A percentile compares a stretch with the other conserved stretches of the same genome.
These are phyloP conservation scores for Viola odorata DNA, from an alignment of 345 rosid genomes.

Conservation along the genomic window DNA sequence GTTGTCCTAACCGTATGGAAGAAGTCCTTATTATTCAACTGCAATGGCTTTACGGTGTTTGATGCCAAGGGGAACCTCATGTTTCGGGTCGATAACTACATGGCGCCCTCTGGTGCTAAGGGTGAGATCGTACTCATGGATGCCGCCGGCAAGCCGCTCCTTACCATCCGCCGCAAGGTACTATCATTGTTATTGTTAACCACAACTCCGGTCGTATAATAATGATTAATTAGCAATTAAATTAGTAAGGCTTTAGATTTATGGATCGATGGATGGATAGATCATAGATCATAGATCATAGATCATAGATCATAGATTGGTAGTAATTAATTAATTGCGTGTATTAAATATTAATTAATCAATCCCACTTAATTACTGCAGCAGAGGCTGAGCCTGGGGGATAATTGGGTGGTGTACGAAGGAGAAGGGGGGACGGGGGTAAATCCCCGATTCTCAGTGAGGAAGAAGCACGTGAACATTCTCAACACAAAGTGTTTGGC, in stretches of 20 bases:
- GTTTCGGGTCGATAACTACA: slow-evolving; percentile 85
- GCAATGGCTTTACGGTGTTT: slow-evolving; percentile 89
- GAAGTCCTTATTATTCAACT: slow-evolving; percentile 87
- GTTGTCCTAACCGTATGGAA: slow-evolving; percentile 77
- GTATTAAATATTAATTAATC: too few relatives aligned
- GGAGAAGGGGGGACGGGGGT: slow-evolving; percentile 53
- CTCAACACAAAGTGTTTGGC: slow-evolving; percentile 52
- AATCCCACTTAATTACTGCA: too few relatives aligned
- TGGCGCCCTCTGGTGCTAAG: slow-evolving; percentile 30
- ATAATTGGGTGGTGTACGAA: slow-evolving; percentile 75
- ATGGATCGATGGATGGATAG: background rate
- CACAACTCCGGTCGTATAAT: background rate
- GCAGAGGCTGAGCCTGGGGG: slow-evolving; percentile 66
- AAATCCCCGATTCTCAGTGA: slow-evolving; percentile 48
- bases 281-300: background rate
- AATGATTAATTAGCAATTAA: background rate
- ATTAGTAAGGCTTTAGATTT: background rate
- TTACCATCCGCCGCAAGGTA: slow-evolving; percentile 95
- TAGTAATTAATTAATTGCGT: background rate
- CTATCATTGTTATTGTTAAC: background rate
- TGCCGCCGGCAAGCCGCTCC: slow-evolving; percentile 77
- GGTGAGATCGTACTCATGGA: slow-evolving; percentile 88
- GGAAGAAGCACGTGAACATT: slow-evolving; percentile 54
- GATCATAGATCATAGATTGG: background rate
- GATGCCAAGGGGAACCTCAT: slow-evolving; percentile 67